These are phyloP conservation scores for Penstemon eatonii DNA, from an alignment of 257 asterid species.

Conservation along the genomic window DNA sequence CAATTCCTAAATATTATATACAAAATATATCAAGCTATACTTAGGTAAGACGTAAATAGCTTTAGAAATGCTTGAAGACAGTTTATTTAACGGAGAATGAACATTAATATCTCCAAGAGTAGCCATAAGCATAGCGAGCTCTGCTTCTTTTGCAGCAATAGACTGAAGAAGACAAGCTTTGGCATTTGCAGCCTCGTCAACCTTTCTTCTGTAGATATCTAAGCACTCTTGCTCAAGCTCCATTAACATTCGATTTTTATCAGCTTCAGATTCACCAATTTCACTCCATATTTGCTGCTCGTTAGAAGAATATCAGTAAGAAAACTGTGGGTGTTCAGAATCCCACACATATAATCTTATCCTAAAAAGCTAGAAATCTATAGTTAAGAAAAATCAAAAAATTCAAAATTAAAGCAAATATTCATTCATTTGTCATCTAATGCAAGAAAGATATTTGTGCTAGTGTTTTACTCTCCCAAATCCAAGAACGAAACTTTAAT, in stretches of 20 bases:
- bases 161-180: constrained; percentile 81
- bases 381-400: not conserved
- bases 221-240: constrained; percentile 90
- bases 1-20: not conserved
- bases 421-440: no score
- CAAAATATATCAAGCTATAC: no score
- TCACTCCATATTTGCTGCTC: constrained; percentile 89
- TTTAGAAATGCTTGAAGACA: not conserved
- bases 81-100: constrained; percentile 56
- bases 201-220: constrained; percentile 76
- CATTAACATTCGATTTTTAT: constrained; percentile 70
- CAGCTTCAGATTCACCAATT: constrained; percentile 84
- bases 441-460: not conserved
- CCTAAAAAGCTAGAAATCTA: constrained; percentile 3
- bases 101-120: constrained; percentile 71
- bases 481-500: not conserved
- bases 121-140: constrained; percentile 84
- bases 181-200: constrained; percentile 77
- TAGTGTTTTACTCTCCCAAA: not conserved
- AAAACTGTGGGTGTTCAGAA: not conserved
- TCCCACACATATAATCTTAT: constrained; percentile 8
- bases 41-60: no score
- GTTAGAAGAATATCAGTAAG: constrained; percentile 24
- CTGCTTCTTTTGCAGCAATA: constrained; percentile 91
- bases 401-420: no score